Percentiles rank a stretch among this genome's conserved stretches.
phyloP scores from a whole-genome alignment of 495 filamentous ascomycete species.

The Neurospora terricola region DNA sequence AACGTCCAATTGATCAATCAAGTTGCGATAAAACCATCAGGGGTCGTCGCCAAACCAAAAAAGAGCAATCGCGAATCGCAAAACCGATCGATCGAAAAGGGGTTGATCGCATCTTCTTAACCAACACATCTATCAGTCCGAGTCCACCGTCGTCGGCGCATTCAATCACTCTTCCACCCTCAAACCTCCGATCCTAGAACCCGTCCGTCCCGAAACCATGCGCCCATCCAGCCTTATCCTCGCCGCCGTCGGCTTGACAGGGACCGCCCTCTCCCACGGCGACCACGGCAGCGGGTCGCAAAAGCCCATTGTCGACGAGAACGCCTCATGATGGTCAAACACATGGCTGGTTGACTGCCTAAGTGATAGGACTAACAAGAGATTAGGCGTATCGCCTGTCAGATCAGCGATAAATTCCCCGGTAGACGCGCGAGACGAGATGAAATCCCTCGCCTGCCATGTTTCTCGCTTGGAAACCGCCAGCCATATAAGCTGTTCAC shows the following conservation, averaged over 20 bases:
- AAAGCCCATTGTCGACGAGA: slow-evolving; percentile 44
- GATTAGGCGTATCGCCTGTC: too few species aligned
- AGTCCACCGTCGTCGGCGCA: neutral
- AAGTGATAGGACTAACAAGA: too few species aligned
- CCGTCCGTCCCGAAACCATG: slow-evolving; percentile 6
- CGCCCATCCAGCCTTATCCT: slow-evolving; percentile 13
- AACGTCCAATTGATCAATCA: neutral
- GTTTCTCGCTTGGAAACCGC: too few species aligned
- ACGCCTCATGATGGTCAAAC: slow-evolving; percentile 68
- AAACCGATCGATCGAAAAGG: neutral
- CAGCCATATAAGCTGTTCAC: too few species aligned
- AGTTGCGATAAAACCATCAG: neutral
- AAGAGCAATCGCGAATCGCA: neutral
- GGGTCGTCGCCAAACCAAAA: neutral
- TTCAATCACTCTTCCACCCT: neutral
- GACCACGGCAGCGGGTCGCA: slow-evolving; percentile 42
- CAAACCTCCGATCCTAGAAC: neutral
- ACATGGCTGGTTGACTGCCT: slow-evolving; percentile 87
- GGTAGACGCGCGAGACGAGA: too few species aligned
- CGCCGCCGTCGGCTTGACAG: slow-evolving; percentile 7
- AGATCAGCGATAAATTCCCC: too few species aligned
- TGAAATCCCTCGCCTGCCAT: too few species aligned
- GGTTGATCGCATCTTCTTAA: neutral
- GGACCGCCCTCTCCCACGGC: slow-evolving; percentile 41
- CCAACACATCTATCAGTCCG: neutral